These are phyloP conservation scores for Aspergillus jensenii DNA, from an alignment of 2,329 filamentous ascomycete genomes.

Conservation along the genomic window DNA sequence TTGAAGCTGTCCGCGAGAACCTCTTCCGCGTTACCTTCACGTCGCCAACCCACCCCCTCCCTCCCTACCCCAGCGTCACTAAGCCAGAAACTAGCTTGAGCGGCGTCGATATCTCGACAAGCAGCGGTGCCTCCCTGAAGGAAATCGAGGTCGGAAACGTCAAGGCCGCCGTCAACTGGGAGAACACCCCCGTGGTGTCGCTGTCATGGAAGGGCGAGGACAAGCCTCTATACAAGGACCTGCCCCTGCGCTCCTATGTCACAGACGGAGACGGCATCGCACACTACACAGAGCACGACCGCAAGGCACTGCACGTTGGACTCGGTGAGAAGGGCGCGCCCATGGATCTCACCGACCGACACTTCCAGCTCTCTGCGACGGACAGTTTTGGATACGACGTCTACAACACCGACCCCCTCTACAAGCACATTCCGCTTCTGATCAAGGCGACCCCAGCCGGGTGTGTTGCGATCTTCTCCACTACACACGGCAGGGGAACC, in stretches of 20 bases:
- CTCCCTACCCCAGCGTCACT: constrained; percentile 62
- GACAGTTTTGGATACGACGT: constrained; percentile 74
- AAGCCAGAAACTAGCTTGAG: constrained; percentile 44
- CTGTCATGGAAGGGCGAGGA: constrained; percentile 52
- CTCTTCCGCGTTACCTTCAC: constrained; percentile 69
- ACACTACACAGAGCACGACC: constrained; percentile 65
- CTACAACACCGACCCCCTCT: constrained; percentile 69
- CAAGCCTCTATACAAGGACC: constrained; percentile 61
- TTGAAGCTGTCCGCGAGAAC: constrained; percentile 62
- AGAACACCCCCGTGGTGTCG: constrained; percentile 57
- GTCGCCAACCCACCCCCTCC: constrained; percentile 60
- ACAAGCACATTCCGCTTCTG: constrained; percentile 73
- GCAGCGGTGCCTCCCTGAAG: constrained; percentile 37
- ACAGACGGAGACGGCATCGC: constrained; percentile 62
- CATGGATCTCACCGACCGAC: constrained; percentile 68
- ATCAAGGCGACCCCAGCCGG: constrained; percentile 66
- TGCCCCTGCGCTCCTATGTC: constrained; percentile 65
- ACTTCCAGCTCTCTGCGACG: constrained; percentile 66
- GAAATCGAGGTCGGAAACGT: constrained; percentile 51
- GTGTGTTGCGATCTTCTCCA: constrained; percentile 68
- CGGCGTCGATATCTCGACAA: constrained; percentile 29
- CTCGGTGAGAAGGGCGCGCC: constrained; percentile 72
- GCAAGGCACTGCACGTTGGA: constrained; percentile 65
- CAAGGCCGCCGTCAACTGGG: constrained; percentile 60
- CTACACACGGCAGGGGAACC: constrained; percentile 62